Evolutionary conservation across 495 filamentous ascomycete species (phyloP).

Genomic region (Penicillium bialowiezense): DNA sequence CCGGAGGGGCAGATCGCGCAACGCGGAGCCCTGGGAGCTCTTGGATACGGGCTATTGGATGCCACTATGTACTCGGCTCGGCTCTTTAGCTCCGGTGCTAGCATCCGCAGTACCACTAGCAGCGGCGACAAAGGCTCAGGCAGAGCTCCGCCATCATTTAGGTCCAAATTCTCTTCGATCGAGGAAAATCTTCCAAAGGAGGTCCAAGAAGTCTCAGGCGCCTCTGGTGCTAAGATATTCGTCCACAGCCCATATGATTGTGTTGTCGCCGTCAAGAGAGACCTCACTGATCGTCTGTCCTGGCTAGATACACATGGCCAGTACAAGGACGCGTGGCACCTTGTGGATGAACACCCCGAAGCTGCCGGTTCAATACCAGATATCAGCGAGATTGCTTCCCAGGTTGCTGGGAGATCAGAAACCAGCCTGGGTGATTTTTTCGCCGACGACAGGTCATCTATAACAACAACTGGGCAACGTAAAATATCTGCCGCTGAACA

Average conservation of each 20-base stretch:
- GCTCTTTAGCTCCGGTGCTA: constrained; percentile 83
- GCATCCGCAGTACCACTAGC: constrained; percentile 71
- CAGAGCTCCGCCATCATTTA: constrained; percentile 41
- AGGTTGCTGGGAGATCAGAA: constrained; percentile 49
- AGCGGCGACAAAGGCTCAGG: constrained; percentile 50
- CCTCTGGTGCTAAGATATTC: constrained; percentile 85
- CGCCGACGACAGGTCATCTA: constrained; percentile 67
- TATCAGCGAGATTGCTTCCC: constrained; percentile 53
- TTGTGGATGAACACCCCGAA: constrained; percentile 78
- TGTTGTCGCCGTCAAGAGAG: constrained; percentile 79
- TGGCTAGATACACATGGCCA: constrained; percentile 79
- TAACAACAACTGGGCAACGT: constrained; percentile 40
- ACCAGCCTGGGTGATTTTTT: constrained; percentile 72
- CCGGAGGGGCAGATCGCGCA: constrained; percentile 54
- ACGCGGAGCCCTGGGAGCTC: constrained; percentile 63
- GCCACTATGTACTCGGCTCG: constrained; percentile 79
- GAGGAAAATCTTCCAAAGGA: constrained; percentile 38
- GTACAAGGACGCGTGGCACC: constrained; percentile 83
- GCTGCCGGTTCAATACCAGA: constrained; percentile 35
- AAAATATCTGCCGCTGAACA: constrained; percentile 66
- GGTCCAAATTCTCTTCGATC: constrained; percentile 29
- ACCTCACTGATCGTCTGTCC: constrained; percentile 74
- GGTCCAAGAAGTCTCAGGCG: constrained; percentile 43
- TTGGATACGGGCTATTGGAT: constrained; percentile 68
- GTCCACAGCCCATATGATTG: constrained; percentile 96